Evolutionary conservation across 805 yeast species (phyloP), one percentile per base, ranked within the genome.

Genomic region (Lachancea cidri): DNA sequence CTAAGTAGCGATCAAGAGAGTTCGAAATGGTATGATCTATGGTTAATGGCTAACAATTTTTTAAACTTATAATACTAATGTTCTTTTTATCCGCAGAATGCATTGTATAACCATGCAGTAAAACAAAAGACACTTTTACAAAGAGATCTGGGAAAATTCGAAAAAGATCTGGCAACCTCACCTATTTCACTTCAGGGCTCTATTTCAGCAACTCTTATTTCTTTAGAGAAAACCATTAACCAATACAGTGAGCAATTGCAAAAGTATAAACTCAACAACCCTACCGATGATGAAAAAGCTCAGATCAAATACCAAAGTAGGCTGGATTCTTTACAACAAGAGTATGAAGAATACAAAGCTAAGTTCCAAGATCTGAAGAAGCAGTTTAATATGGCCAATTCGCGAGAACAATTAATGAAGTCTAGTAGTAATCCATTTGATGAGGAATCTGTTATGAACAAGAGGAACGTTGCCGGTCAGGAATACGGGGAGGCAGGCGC

Each of bases 91-190:
- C 14, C 22, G 7, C 38, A 73, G 98, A 89, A 88, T 65, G 81
- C 95, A 19, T 70, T 89, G 39, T 87, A 83, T 66, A 91, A 86
- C 65, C 95, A 86, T 62, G 96, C 95, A 6, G 72, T 84, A 41
- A 87, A 86, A 62, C 96, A 89, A 63, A 77, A 87, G 22, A 86
- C 78, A 53, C 71, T 80, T 19, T 66, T 91, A 39, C 75, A 79
- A 44, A 75, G 76, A 46, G 96, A 88, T 52, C 64, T 91, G 36
- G 70, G 74, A 15, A 64, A 68, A 39, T 81, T 91, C 49, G 89
- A 82, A 54, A 66, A 71, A 35, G 77, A 82, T 46, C 71, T 86
- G 7, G 25, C 47, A 4, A 72, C 80, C 3, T 75, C 94, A 1
- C 93, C 94, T 16, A 67, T 85, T 42, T 79, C 95, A 1, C 58